Percentiles rank a stretch among this genome's conserved stretches.
Evolutionary conservation across 352 stramenopile species (phyloP).

Genomic region (Globisporangium cystogenes): DNA sequence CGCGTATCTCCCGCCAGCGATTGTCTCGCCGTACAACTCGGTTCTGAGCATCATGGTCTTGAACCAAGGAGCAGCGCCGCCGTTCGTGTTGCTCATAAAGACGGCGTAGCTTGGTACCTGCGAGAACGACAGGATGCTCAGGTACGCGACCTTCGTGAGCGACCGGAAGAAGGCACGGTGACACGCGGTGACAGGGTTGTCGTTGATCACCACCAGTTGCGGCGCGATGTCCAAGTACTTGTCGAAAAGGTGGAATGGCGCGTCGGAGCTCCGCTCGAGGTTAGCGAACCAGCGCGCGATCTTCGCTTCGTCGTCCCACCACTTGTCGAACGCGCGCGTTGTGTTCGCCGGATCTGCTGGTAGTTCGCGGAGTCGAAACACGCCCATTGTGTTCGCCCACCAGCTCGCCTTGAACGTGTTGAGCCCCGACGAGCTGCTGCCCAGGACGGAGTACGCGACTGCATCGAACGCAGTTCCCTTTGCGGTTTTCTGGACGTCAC

Average conservation of each 20-base stretch:
- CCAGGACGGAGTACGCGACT: conserved; percentile 18
- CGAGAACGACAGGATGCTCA: conserved; percentile 18
- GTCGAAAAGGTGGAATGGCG: conserved; percentile 17
- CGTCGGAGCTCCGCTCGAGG: conserved; percentile 17
- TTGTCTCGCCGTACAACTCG: conserved; percentile 20
- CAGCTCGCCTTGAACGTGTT: conserved; percentile 29
- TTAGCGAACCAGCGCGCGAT: conserved; percentile 24
- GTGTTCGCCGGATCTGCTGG: neutral
- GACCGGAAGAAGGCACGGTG: conserved; percentile 36
- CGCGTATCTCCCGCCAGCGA: conserved; percentile 11
- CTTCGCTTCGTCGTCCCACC: conserved; percentile 28
- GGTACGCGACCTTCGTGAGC: conserved; percentile 23
- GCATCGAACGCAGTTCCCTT: conserved; percentile 8
- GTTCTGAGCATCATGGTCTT: conserved; percentile 11
- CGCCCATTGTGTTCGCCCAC: conserved; percentile 28
- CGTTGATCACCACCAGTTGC: conserved; percentile 16
- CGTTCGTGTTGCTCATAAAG: conserved; percentile 31
- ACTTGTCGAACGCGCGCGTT: conserved; percentile 9
- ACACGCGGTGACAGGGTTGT: conserved; percentile 21
- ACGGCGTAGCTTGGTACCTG: conserved; percentile 20
- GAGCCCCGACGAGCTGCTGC: conserved; percentile 21
- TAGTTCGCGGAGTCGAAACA: conserved; percentile 25
- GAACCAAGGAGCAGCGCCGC: conserved; percentile 24
- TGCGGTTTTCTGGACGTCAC: neutral
- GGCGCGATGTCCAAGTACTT: conserved; percentile 23